Base-by-base conservation (phyloP, 2,329 filamentous ascomycete species). In the Incumbomyces lentus region DNA sequence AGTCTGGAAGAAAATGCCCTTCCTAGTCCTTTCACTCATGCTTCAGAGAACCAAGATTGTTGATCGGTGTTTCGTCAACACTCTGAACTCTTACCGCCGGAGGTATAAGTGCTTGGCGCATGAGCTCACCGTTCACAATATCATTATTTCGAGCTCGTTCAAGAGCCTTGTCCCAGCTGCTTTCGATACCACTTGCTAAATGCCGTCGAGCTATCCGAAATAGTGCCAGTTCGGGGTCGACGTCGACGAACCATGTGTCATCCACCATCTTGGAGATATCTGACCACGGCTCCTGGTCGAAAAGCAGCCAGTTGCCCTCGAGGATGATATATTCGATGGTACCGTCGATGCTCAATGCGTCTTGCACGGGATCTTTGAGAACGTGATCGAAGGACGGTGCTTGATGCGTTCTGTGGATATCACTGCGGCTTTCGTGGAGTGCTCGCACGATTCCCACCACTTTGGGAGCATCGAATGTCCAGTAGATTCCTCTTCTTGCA, bases 231-330 rank as follows among this genome's bases (percentile, higher is more conserved):
- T 49, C 46, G 2, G 62, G 52, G 33, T 69, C 64, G 0, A 68
- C 63, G 26, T 65, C 57, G 0, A 72, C 62, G 16, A 70, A 64
- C 52, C 67, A 65, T 1, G 60, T 60, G n/a, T 67, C 64, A 45
- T 72, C 68, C 2, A 68, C 63, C 3, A 67, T 19, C 0, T 35
- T 32, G 2, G 59, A 53, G 17, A 70, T 59, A 18, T 61, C 57
- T 5, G 52, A 50, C 67, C 63, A 68, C 2, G 37, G 41, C 7
- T 44, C 40, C 36, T 51, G 36, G 16, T 54, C 48, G 8, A 62
- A 55, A 2, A 64, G 54, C 1, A 59, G 34, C 19, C 59, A 61
- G 19, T 61, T 59, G 2, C 56, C 57, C 41, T 60, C 58, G 1
- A 60, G 32, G 3, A 60, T 52, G 5, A 60, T 17, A 17, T 60